Percentiles rank a stretch among this genome's conserved stretches.
These are phyloP conservation scores for Clarkia xantiana DNA, from an alignment of 345 rosid genomes.

Conservation along the genomic window DNA sequence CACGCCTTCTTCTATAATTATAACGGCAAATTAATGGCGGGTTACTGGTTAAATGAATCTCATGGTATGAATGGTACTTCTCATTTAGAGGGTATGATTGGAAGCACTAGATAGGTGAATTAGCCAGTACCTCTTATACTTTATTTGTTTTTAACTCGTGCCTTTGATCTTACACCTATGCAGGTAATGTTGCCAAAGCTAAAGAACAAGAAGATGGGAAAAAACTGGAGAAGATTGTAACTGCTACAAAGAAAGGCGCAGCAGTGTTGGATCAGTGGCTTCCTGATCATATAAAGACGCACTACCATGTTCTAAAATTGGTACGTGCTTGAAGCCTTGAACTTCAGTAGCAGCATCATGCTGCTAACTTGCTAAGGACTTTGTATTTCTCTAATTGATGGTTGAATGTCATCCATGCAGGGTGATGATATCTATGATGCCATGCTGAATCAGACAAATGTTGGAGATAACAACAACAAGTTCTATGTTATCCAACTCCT, in stretches of 20 bases:
- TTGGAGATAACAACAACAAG: constrained; percentile 66
- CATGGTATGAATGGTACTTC: not conserved
- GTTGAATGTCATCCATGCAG: constrained; percentile 21
- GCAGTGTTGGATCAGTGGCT: constrained; percentile 67
- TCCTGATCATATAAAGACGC: constrained; percentile 57
- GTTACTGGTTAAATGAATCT: not conserved
- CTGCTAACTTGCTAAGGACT: not conserved
- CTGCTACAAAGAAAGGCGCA: constrained; percentile 65
- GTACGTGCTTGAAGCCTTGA: constrained; percentile 11
- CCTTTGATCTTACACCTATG: constrained; percentile 2
- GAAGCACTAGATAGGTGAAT: no score
- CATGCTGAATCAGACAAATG: constrained; percentile 72
- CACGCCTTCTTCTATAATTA: not conserved
- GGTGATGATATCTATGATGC: constrained; percentile 71
- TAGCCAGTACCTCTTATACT: not conserved
- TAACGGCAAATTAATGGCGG: not conserved
- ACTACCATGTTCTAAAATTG: constrained; percentile 64
- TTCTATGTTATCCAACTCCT: constrained; percentile 70
- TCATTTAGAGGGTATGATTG: no score
- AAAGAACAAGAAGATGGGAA: constrained; percentile 19
- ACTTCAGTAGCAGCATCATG: not conserved
- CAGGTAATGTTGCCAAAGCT: constrained; percentile 6
- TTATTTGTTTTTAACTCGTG: not conserved
- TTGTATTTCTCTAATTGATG: not conserved
- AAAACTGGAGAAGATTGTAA: constrained; percentile 41